These are phyloP conservation scores for Lunasporangiospora selenospora DNA, from an alignment of 192 early-diverging fungal genomes.

Conservation along the genomic window DNA sequence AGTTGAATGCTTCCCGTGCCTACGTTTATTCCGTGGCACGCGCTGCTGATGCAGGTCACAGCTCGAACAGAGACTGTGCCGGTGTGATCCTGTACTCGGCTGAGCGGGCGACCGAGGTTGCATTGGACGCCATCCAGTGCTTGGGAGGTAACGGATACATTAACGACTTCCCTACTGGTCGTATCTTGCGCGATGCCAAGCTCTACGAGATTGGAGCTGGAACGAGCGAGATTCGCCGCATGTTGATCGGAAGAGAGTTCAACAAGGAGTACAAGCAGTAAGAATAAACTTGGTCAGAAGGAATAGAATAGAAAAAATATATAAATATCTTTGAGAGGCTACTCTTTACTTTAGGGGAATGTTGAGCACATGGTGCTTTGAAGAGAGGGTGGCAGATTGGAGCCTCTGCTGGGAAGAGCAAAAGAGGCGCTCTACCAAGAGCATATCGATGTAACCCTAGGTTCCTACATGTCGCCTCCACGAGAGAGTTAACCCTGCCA, in stretches of 20 bases:
- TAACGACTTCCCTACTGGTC: conserved; percentile 89
- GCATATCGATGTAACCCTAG: too few species aligned
- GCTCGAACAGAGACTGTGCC: conserved; percentile 92
- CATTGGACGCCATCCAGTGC: conserved; percentile 93
- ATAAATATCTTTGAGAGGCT: too few species aligned
- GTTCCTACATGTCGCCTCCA: too few species aligned
- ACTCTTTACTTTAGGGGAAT: too few species aligned
- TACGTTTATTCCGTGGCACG: conserved; percentile 92
- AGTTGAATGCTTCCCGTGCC: conserved; percentile 86
- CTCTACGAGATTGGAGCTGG: conserved; percentile 98
- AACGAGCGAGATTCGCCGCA: conserved; percentile 91
- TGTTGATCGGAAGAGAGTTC: conserved; percentile 88
- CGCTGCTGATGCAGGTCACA: conserved; percentile 80
- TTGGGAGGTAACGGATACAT: conserved; percentile 96
- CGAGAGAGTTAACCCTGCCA: too few species aligned
- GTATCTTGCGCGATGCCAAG: conserved; percentile 92
- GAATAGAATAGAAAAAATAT: too few species aligned
- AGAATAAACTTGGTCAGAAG: background rate
- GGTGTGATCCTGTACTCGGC: conserved; percentile 94
- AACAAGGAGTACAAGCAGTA: conserved; percentile 67
- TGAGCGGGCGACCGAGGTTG: conserved; percentile 92
- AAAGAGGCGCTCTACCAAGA: too few species aligned
- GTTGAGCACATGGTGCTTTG: too few species aligned
- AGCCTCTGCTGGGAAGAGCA: too few species aligned
- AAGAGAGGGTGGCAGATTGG: too few species aligned